A percentile compares a stretch with the other conserved stretches of the same genome.
Conservation (phyloP, 495 filamentous ascomycete species). For the Friedmanniomyces simplex region DNA sequence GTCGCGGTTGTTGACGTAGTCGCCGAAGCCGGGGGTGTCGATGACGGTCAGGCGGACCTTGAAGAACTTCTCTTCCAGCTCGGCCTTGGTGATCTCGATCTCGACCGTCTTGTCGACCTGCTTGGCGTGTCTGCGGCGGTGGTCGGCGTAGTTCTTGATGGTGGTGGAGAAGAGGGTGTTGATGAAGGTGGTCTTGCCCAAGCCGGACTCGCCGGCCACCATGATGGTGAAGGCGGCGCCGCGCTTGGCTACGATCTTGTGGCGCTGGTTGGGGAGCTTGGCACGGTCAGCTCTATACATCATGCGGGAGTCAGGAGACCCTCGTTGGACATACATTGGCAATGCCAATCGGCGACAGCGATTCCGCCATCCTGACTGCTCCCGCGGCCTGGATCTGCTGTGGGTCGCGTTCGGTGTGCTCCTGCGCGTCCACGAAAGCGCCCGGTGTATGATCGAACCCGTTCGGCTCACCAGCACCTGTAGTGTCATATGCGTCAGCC, state of each 20-base stretch:
- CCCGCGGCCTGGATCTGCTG: background rate
- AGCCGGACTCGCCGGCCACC: conserved; percentile 97
- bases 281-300: conserved; percentile 32
- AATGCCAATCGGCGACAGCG: conserved; percentile 94
- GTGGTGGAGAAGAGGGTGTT: conserved; percentile 99
- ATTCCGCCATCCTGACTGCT: conserved; percentile 57
- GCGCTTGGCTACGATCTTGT: conserved; percentile 99
- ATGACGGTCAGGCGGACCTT: conserved; percentile 98
- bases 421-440: background rate
- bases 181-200: conserved; percentile 99
- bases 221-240: conserved; percentile 99
- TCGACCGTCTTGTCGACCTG: conserved; percentile 98
- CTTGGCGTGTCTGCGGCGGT: conserved; percentile 96
- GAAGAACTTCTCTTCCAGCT: conserved; percentile 99
- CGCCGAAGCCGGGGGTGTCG: conserved; percentile 96
- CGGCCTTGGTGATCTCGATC: conserved; percentile 99
- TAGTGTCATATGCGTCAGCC: background rate
- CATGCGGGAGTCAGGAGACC: conserved; percentile 36
- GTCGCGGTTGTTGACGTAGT: conserved; percentile 99
- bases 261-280: conserved; percentile 41
- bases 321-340: conserved; percentile 74
- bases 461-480: background rate
- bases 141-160: conserved; percentile 99
- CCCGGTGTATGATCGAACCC: background rate
- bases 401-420: background rate